These are phyloP conservation scores for Pyrus bretschneideri DNA, from an alignment of 306 rosid genomes.

Conservation along the genomic window DNA sequence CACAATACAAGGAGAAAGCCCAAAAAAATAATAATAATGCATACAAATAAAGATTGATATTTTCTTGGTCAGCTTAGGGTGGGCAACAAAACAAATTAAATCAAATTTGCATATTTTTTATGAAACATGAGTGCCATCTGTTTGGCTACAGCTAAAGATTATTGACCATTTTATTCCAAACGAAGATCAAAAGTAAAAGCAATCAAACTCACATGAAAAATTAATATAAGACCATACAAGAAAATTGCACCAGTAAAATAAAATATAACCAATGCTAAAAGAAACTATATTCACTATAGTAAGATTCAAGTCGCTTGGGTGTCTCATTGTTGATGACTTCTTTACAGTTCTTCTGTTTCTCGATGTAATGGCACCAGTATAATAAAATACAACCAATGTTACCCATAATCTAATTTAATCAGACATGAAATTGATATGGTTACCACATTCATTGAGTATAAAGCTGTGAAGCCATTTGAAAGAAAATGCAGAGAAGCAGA, in stretches of 20 bases:
- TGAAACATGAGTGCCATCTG: neutral
- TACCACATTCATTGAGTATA: neutral
- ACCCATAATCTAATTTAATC: neutral
- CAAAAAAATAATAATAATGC: neutral
- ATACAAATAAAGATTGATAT: neutral
- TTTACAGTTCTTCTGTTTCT: neutral
- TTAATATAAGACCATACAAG: neutral
- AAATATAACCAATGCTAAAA: too few relatives aligned
- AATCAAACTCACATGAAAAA: neutral
- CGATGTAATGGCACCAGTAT: neutral
- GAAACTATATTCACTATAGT: neutral
- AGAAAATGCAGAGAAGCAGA: neutral
- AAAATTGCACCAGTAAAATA: neutral
- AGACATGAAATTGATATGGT: neutral
- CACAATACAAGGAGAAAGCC: neutral
- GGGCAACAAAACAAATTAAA: neutral
- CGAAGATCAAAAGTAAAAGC: neutral
- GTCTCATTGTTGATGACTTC: neutral
- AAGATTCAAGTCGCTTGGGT: neutral
- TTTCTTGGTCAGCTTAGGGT: neutral
- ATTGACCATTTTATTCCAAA: neutral
- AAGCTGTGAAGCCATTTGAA: neutral
- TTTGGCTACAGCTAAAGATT: neutral
- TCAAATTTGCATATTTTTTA: neutral
- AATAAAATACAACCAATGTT: neutral